Percentiles rank a stretch among this genome's conserved stretches.
Evolutionary conservation across 176 grass and related monocot genomes (phyloP).

Genomic region (Avena atlantica): DNA sequence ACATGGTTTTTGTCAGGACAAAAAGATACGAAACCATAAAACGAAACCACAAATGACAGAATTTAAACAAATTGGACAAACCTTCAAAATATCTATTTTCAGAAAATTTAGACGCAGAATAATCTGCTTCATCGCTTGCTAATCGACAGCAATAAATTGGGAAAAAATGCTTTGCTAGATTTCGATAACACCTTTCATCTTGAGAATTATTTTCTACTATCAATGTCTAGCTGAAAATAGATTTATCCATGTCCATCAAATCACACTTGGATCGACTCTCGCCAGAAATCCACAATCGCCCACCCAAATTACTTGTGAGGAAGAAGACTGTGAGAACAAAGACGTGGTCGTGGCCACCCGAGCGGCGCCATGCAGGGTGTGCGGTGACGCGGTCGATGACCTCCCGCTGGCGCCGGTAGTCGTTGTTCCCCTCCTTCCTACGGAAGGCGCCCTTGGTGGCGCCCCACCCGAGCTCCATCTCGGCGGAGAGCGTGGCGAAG

Average conservation of each 20-base stretch:
- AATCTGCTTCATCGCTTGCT: background rate
- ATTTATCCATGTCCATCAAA: background rate
- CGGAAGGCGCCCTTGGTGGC: conserved; percentile 69
- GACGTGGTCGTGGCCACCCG: conserved; percentile 78
- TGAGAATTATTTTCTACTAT: too few species aligned
- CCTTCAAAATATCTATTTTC: background rate
- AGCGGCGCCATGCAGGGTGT: conserved; percentile 73
- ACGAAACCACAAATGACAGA: too few species aligned
- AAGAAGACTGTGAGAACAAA: conserved; percentile 42
- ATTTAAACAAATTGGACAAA: background rate
- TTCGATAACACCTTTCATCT: too few species aligned
- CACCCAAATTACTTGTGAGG: conserved; percentile 58
- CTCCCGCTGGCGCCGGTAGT: conserved; percentile 80
- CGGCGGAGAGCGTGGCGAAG: conserved; percentile 84
- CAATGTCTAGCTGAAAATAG: too few species aligned
- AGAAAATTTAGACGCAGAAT: background rate
- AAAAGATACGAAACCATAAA: too few species aligned
- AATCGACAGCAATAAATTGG: background rate
- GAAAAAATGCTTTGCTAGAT: background rate
- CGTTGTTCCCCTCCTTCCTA: conserved; percentile 65
- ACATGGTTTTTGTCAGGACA: too few species aligned
- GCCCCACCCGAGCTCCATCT: conserved; percentile 97
- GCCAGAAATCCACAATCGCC: background rate
- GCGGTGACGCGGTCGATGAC: conserved; percentile 70
- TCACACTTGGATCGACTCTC: background rate